These are phyloP conservation scores for Globisporangium megalacanthum DNA, from an alignment of 352 stramenopile species.

Conservation along the genomic window DNA sequence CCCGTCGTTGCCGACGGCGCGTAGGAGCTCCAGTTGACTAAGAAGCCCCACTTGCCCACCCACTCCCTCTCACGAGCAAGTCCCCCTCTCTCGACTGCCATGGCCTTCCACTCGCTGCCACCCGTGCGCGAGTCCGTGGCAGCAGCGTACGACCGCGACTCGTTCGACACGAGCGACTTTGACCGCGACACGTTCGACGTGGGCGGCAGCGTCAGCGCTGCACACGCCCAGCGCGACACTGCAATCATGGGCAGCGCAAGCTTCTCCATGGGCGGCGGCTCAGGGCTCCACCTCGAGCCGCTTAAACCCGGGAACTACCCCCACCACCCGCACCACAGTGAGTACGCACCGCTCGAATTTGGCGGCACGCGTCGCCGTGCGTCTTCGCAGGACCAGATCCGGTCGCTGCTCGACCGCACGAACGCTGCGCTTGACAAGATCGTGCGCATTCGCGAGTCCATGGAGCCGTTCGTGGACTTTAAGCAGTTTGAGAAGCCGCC, in stretches of 20 bases:
- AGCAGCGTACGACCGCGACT: constrained; percentile 4
- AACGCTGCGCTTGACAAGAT: constrained; percentile 73
- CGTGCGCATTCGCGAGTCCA: constrained; percentile 78
- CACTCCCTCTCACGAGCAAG: too few relatives aligned
- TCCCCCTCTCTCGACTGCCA: not conserved
- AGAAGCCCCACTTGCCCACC: not conserved
- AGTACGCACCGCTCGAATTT: constrained; percentile 2
- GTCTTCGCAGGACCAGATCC: constrained; percentile 70
- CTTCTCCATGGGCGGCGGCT: constrained; percentile 6
- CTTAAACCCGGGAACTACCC: constrained; percentile 2
- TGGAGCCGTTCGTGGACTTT: constrained; percentile 79
- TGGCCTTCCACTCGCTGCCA: constrained; percentile 9
- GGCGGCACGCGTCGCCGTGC: constrained; percentile 22
- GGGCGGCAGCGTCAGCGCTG: not conserved
- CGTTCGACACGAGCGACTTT: not conserved
- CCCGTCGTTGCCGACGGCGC: too few relatives aligned
- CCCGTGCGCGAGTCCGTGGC: constrained; percentile 11
- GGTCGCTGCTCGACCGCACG: constrained; percentile 59
- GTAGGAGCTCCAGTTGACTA: not conserved
- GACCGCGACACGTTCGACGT: constrained; percentile 4
- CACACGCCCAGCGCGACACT: constrained; percentile 13
- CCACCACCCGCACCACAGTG: too few relatives aligned
- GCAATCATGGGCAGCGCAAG: constrained; percentile 10
- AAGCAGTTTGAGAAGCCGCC: constrained; percentile 63
- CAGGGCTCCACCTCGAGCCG: constrained; percentile 12